Base-by-base conservation (phyloP, 352 stramenopile species). In the Discostella stelligera region DNA sequence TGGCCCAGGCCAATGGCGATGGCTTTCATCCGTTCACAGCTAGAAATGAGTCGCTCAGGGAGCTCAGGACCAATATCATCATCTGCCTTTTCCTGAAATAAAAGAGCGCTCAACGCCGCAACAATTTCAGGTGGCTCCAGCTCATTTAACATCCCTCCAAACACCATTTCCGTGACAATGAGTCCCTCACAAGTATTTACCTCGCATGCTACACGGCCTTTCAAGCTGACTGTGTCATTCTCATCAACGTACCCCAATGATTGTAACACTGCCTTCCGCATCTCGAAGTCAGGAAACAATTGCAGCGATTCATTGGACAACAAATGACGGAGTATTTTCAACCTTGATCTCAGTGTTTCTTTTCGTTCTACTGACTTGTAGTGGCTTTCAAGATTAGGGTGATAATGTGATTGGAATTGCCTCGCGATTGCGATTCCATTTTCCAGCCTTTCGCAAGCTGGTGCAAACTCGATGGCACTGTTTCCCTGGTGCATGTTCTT, bases 131-230 rank as follows among this genome's bases (percentile, higher is more conserved):
- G 94, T 3, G 97, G 96, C 71, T 98, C 94, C 7, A 99, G 85
- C 16, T 95, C 94, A 37, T 96, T 96, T 23, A 99, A 80, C 21
- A 99, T 93, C 59, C 98, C 98, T 79, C 98, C 96, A 79, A 99
- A 99, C 37, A 99, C 96, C 91, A 99, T 97, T 86, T 99, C 97
- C 0, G 97, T 99, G 16, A 98, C 87, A 67, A 99, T 94, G 9
- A 99, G 86, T 66, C 98, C 96, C 70, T 99, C 95, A 71, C 96
- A 98, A 2, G 96, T 98, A 88, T 98, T 98, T 53, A 99, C 95
- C 88, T 99, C 96, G 72, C 96, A 99, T 1, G 96, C 96, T 9
- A 99, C 96, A 21, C 96, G 91, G 18, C 97, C 97, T 80, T 99
- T 99, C 14, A 97, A 83, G 60, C 96, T 94, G 39, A 99, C 95